phyloP scores from a whole-genome alignment of 164 flowering plant genomes.

The Magnolia sinica region DNA sequence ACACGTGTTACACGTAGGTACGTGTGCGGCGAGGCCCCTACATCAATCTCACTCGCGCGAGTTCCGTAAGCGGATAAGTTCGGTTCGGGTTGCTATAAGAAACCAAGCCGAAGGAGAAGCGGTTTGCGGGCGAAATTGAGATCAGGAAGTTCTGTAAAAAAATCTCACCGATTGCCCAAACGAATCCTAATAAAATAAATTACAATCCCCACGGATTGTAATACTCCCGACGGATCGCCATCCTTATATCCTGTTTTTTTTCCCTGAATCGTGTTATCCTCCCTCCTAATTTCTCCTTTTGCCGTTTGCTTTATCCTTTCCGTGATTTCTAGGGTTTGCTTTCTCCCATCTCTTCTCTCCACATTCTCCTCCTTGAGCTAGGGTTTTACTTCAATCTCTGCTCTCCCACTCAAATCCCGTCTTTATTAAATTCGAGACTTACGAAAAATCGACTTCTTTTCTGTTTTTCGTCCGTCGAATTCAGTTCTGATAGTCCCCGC shows the following conservation, averaged over 20 bases:
- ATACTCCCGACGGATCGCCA: too few species aligned
- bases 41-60: too few species aligned
- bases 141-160: too few species aligned
- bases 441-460: neutral
- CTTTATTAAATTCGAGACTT: neutral
- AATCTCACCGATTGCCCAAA: neutral
- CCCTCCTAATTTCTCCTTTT: neutral
- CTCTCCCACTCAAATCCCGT: neutral
- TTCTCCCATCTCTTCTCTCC: neutral
- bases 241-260: neutral
- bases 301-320: neutral
- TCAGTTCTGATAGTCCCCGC: neutral
- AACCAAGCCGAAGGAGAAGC: too few species aligned
- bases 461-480: neutral
- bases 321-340: constrained; percentile 4
- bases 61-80: too few species aligned
- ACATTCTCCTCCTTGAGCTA: neutral
- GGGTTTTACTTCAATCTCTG: neutral
- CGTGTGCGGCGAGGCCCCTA: too few species aligned
- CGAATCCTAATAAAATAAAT: neutral
- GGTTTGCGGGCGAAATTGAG: too few species aligned
- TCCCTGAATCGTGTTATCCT: neutral
- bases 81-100: too few species aligned
- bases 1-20: too few species aligned
- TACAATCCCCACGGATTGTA: neutral